phyloP scores from a whole-genome alignment of 352 stramenopile species.

The Phytophthora sp. region DNA sequence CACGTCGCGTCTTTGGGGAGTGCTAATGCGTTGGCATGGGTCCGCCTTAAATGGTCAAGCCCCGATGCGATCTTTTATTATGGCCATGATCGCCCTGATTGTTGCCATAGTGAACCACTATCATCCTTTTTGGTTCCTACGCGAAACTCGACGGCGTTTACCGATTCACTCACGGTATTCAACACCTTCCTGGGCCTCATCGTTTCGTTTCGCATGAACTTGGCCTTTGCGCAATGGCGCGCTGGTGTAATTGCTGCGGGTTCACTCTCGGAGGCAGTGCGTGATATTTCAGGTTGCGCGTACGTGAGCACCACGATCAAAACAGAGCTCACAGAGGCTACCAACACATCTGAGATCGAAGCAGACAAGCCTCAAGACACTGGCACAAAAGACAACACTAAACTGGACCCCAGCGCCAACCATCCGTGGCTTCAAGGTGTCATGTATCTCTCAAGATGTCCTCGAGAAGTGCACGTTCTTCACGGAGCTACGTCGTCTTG shows the following conservation, averaged over 20 bases:
- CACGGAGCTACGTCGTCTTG: conserved; percentile 72
- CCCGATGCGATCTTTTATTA: conserved; percentile 62
- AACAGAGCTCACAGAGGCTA: conserved; percentile 14
- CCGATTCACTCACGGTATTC: conserved; percentile 84
- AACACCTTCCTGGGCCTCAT: conserved; percentile 86
- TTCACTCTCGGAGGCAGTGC: conserved; percentile 62
- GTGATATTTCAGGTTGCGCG: conserved; percentile 72
- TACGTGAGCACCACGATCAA: conserved; percentile 63
- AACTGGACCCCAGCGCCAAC: background rate
- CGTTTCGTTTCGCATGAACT: conserved; percentile 85
- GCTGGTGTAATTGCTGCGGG: conserved; percentile 69
- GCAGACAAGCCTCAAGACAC: conserved; percentile 5
- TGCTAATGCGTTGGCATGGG: conserved; percentile 75
- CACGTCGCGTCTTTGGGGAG: conserved; percentile 56
- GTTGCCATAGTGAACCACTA: conserved; percentile 59
- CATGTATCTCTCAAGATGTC: conserved; percentile 55
- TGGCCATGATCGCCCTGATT: conserved; percentile 66
- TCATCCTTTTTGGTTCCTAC: conserved; percentile 70
- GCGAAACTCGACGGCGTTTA: conserved; percentile 73
- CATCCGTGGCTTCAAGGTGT: conserved; percentile 20
- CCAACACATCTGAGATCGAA: background rate
- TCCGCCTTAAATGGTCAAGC: conserved; percentile 78
- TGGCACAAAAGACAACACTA: conserved; percentile 1
- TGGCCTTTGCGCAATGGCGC: conserved; percentile 81
- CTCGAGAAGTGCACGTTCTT: conserved; percentile 84